Percentiles rank a stretch among this genome's conserved stretches.
phyloP scores from a whole-genome alignment of 2,329 filamentous ascomycete species.

The Alternaria panax region DNA sequence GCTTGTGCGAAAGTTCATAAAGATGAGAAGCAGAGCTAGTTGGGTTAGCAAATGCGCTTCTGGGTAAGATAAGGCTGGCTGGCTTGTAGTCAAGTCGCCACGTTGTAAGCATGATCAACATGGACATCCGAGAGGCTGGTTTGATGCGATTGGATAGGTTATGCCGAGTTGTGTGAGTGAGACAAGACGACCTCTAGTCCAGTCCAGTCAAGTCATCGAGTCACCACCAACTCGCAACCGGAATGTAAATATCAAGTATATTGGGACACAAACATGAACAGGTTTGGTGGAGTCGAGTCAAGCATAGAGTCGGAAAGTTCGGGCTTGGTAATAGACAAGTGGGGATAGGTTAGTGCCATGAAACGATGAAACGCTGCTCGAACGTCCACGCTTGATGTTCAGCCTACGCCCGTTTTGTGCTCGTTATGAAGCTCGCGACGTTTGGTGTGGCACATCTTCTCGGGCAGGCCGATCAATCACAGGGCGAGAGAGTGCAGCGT shows the following conservation, averaged over 20 bases:
- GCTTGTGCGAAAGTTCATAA: not conserved
- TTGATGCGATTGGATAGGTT: slow-evolving; percentile 21
- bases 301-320: not conserved
- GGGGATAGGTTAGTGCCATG: not conserved
- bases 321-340: not conserved
- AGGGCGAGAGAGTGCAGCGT: slow-evolving; percentile 16
- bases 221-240: not conserved
- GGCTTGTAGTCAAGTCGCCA: slow-evolving; percentile 20
- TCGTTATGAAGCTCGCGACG: slow-evolving; percentile 7
- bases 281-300: not conserved
- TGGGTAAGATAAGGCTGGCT: not conserved
- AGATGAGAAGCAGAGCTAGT: not conserved
- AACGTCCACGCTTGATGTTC: slow-evolving; percentile 4
- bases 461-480: slow-evolving; percentile 32
- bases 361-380: slow-evolving; percentile 2
- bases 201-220: not conserved
- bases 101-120: slow-evolving; percentile 23
- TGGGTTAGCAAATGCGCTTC: not conserved
- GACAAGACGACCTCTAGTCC: slow-evolving; percentile 9
- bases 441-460: slow-evolving; percentile 26
- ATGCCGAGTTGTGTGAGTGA: slow-evolving; percentile 16
- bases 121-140: slow-evolving; percentile 23
- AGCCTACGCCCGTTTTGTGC: not conserved
- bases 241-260: slow-evolving; percentile 3
- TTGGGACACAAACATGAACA: not conserved